Conservation (phyloP, 2,329 filamentous ascomycete species). For the Phoma sp. region DNA sequence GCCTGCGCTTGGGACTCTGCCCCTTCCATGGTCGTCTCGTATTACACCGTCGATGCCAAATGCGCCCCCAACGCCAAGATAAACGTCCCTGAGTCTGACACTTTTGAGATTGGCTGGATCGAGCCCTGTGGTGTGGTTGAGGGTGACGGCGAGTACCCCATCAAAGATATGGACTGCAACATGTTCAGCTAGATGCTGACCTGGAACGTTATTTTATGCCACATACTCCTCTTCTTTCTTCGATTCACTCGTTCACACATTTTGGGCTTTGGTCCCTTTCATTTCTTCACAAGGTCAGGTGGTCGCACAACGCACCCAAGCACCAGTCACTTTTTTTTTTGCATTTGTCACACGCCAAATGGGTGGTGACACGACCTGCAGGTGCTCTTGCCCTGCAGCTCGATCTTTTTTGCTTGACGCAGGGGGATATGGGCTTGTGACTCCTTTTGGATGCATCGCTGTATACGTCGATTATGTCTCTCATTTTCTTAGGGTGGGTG, state of each 20-base stretch:
- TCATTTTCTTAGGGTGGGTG: background rate
- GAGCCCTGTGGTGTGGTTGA: constrained; percentile 44
- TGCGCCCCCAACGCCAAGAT: constrained; percentile 46
- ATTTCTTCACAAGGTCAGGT: constrained; percentile 15
- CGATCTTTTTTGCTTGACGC: constrained; percentile 1
- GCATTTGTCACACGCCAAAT: constrained; percentile 10
- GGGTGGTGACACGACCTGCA: constrained; percentile 11
- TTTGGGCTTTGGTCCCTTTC: constrained; percentile 6
- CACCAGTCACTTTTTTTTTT: constrained; percentile 15
- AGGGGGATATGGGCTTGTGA: constrained; percentile 9
- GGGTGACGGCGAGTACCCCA: constrained; percentile 54
- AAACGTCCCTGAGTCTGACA: constrained; percentile 29
- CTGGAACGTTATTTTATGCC: constrained; percentile 1
- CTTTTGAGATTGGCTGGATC: constrained; percentile 53
- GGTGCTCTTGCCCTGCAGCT: constrained; percentile 5
- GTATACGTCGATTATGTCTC: background rate
- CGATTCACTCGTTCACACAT: constrained; percentile 7
- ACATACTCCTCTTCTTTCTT: constrained; percentile 9
- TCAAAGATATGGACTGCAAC: constrained; percentile 47
- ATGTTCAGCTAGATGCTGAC: constrained; percentile 27
- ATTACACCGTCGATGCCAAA: constrained; percentile 47
- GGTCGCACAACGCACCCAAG: constrained; percentile 17
- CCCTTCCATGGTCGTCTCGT: constrained; percentile 51
- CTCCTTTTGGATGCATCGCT: background rate
- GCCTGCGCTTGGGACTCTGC: constrained; percentile 47